Base-by-base conservation (phyloP, 164 flowering plant genomes). In the Annona squamosa region DNA sequence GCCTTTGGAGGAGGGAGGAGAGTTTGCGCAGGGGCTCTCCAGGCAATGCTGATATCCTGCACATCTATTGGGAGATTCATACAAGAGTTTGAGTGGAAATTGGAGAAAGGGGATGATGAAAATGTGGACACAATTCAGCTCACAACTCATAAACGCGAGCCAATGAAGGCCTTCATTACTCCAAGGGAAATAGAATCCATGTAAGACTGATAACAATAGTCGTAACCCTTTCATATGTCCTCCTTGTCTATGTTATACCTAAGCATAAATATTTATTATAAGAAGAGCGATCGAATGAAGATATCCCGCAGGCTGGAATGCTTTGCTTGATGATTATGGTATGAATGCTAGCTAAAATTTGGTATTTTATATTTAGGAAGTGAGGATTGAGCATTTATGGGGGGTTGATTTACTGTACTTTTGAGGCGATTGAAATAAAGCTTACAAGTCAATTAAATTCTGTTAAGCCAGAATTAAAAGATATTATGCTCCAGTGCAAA, bases 1-100 rank as follows among this genome's bases (percentile, higher is more conserved):
- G 95, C 97, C 1, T 96, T 96, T 79, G 99, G 99, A 75, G 94
- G 82, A 10, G 99, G 99, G 65, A 96, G 87, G 83, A 82, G 99
- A 85, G 88, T 80, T 1, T 96, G 99, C 62, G 91, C 97, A 0
- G 99, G 99, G 7, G 71, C 97, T 66, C 85, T 87, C 70, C 97
- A 92, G 80, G 99, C 99, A 4, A 79, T 82, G 85, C 19, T 80
- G 48, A 89, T 93, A 63, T 71, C 89, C 19, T 87, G 93, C 82
- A 76, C 85, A 0, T 42, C 91, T 5, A 91, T 96, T 43, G 98
- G 88, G 9, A 81, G 91, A 73, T 71, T 91, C n/a, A 84, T 93
- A 10, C 98, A 96, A 74, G 94, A 90, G 74, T 96, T 92, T 42
- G 81, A 86, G 63, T 96, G 98, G 98, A 84, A 72, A 37, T 80